Base-by-base conservation (phyloP, 163 green algal species). In the Chloromonas sp. region DNA sequence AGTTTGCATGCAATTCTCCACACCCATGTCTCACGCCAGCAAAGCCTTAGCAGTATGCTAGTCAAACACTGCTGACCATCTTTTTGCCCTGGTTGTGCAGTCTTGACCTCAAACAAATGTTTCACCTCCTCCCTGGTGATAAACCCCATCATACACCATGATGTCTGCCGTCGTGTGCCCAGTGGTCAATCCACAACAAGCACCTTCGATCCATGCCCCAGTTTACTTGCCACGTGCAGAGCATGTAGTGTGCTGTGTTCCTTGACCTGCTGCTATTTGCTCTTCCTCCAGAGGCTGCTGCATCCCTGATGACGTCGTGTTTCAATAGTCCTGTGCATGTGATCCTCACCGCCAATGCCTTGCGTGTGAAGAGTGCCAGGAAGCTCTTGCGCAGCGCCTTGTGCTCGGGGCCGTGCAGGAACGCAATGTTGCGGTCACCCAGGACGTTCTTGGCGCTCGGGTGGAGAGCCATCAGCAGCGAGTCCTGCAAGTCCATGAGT, bases 361-460 rank as follows among this genome's bases (percentile, higher is more conserved):
- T 94, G 86, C 93, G 93, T 0, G 95, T 98, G 93, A 98, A 98
- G 1, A 98, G 92, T 8, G 92, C 92, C 61, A 98, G 83, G 90
- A 98, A 98, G 3, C 90, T 95, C 89, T 95, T 96, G 83, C 94
- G 91, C 82, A 96, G 94, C 66, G 87, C 86, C 88, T 96, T 95
- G 85, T 96, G 94, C 3, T 92, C 78, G 0, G 93, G 89, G 79
- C 94, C 94, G 86, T 96, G 91, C 88, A 95, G 92, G 89, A 98
- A 98, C 60, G 95, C 95, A 83, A 98, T 94, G 89, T 97, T 98
- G 81, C 92, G 91, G 59, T 88, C 85, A 57, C 94, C 95, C 86
- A 98, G 87, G 78, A 98, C 95, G 82, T 92, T 94, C 87, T 95
- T 94, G 81, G 88, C 94, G 11, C 91, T 85, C 60, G 94, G 93